These are phyloP conservation scores for Scenedesmus sp. DNA, from an alignment of 163 green algal genomes.

Conservation along the genomic window DNA sequence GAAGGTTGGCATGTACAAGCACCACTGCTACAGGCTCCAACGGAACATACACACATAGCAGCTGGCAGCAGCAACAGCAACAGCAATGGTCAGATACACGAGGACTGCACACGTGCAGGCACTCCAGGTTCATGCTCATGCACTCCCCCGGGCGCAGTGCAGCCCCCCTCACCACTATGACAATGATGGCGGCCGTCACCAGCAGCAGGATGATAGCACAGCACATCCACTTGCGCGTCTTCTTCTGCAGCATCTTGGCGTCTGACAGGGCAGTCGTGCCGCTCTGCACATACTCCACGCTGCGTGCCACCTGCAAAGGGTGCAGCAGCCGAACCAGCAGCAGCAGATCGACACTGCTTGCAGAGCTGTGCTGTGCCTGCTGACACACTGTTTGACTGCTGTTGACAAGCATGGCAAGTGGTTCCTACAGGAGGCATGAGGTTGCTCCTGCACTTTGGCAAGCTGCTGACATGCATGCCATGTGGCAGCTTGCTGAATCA, in stretches of 20 bases:
- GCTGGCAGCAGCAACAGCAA: too few species aligned
- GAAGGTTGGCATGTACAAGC: too few species aligned
- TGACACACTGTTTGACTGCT: too few species aligned
- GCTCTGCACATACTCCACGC: slow-evolving; percentile 88
- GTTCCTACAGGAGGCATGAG: background rate
- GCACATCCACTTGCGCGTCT: slow-evolving; percentile 97
- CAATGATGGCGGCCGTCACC: slow-evolving; percentile 89
- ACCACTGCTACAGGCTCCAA: too few species aligned
- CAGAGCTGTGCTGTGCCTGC: background rate
- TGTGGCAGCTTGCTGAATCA: too few species aligned
- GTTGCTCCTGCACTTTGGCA: too few species aligned
- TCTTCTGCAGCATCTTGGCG: slow-evolving; percentile 96
- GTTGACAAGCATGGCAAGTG: background rate
- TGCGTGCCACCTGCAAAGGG: slow-evolving; percentile 81
- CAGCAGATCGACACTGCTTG: background rate
- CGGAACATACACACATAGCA: too few species aligned
- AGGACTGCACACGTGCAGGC: background rate
- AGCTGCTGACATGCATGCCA: too few species aligned
- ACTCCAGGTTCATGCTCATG: background rate
- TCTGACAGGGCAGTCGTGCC: slow-evolving; percentile 88
- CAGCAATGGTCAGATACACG: too few species aligned
- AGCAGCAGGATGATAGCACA: slow-evolving; percentile 90
- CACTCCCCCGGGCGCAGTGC: background rate
- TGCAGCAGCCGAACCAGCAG: background rate
- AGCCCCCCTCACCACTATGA: slow-evolving; percentile 69